A percentile compares a stretch with the other conserved stretches of the same genome.
These are phyloP conservation scores for Mrakia hoshinonis DNA, from an alignment of 768 basidiomycete species.

Conservation along the genomic window DNA sequence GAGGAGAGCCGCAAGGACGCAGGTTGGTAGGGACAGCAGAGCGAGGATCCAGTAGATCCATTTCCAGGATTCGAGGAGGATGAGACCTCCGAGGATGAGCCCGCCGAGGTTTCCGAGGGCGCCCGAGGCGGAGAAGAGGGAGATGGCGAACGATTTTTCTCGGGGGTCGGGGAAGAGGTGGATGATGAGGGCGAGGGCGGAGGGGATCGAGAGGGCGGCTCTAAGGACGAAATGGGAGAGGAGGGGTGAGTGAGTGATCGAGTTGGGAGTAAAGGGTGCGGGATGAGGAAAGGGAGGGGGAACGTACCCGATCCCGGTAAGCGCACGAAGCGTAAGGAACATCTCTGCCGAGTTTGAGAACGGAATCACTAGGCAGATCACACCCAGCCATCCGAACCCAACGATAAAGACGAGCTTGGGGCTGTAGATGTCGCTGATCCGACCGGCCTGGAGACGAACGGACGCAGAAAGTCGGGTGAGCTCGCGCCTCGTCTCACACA, in stretches of 20 bases:
- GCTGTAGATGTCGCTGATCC: constrained; percentile 6
- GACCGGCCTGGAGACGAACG: neutral
- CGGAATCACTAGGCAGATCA: constrained; percentile 47
- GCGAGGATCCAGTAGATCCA: constrained; percentile 37
- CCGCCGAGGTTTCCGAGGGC: constrained; percentile 31
- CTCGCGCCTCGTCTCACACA: too few species aligned
- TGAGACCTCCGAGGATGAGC: constrained; percentile 31
- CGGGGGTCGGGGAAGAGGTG: constrained; percentile 30
- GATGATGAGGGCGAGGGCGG: constrained; percentile 40
- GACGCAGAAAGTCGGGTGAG: neutral
- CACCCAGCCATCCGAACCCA: constrained; percentile 45
- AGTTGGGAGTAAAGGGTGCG: too few species aligned
- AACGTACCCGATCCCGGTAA: constrained; percentile 44
- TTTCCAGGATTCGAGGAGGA: constrained; percentile 33
- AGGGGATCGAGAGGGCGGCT: constrained; percentile 50
- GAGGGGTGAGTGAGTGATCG: neutral
- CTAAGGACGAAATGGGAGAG: constrained; percentile 10
- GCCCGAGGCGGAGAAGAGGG: constrained; percentile 29
- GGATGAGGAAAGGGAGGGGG: neutral
- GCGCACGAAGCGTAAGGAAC: constrained; percentile 49
- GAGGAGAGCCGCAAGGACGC: constrained; percentile 8
- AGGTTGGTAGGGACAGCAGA: constrained; percentile 16
- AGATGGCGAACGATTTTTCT: constrained; percentile 27
- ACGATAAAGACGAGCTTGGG: constrained; percentile 40
- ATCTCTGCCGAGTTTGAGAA: constrained; percentile 47